phyloP scores from a whole-genome alignment of 148 eudicot genomes.

The Vaccinium darrowii region DNA sequence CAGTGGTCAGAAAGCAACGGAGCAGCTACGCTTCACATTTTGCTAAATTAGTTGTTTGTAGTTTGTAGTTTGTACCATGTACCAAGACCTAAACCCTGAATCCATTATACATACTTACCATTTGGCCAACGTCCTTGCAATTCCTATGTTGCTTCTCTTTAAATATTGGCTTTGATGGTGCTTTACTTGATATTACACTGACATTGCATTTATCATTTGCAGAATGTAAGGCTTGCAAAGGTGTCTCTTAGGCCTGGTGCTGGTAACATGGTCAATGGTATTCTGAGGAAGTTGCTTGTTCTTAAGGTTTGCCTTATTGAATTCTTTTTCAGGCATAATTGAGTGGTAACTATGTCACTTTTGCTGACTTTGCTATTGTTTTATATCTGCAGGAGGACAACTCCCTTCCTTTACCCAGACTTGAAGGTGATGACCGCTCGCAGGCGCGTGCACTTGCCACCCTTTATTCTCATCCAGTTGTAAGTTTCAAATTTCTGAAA shows the following conservation, averaged over 20 bases:
- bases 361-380: constrained; percentile 2
- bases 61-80: too few species aligned
- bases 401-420: constrained; percentile 72
- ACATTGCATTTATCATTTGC: constrained; percentile 16
- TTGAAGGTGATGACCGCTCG: constrained; percentile 79
- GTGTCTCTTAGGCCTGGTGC: constrained; percentile 93
- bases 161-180: neutral
- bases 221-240: constrained; percentile 97
- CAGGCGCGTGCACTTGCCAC: constrained; percentile 93
- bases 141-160: neutral
- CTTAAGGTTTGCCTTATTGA: constrained; percentile 56
- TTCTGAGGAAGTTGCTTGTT: constrained; percentile 70
- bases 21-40: neutral
- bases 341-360: neutral
- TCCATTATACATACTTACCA: neutral
- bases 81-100: constrained; percentile 4
- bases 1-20: neutral
- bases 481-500: constrained; percentile 37
- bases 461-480: constrained; percentile 96
- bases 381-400: constrained; percentile 58
- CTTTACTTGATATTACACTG: neutral
- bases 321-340: neutral
- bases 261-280: constrained; percentile 96
- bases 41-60: neutral
- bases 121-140: neutral